Percentiles rank a stretch among this genome's conserved stretches.
Evolutionary conservation across 208 protist genomes (phyloP).

Genomic region (Acanthamoeba lenticulata): DNA sequence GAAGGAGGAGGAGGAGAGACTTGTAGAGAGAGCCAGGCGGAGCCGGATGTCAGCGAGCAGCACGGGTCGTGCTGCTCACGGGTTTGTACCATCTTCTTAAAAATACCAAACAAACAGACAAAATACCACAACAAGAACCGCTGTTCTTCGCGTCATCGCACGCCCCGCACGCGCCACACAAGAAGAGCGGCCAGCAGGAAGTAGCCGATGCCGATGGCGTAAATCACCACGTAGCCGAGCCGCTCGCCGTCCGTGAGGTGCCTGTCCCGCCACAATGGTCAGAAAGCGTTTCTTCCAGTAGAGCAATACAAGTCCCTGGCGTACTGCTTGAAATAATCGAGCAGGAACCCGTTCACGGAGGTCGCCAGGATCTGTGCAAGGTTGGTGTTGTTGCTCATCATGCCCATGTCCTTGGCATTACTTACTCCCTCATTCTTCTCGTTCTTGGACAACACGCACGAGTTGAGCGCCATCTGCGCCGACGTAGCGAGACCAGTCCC

Average conservation of each 20-base stretch:
- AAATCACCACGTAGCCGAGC: neutral
- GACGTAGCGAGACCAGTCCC: neutral
- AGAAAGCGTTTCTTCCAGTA: neutral
- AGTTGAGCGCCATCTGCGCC: constrained; percentile 24
- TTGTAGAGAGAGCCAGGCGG: neutral
- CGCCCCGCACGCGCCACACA: neutral
- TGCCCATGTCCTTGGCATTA: neutral
- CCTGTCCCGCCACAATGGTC: neutral
- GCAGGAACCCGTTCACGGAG: neutral
- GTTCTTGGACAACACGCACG: neutral
- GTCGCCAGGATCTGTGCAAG: neutral
- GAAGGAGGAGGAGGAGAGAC: neutral
- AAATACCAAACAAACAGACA: no score
- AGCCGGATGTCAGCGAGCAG: no score
- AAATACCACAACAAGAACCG: no score
- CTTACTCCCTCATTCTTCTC: neutral
- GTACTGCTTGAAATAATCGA: neutral
- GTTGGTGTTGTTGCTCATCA: constrained; percentile 28
- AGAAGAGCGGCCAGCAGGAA: neutral
- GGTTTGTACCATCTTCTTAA: no score
- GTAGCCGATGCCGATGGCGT: neutral
- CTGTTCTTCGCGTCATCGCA: neutral
- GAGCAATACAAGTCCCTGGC: neutral
- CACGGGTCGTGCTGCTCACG: no score
- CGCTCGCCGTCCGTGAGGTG: neutral